Conservation (phyloP, 2,329 filamentous ascomycete species). For the Pseudogymnoascus sp. region DNA sequence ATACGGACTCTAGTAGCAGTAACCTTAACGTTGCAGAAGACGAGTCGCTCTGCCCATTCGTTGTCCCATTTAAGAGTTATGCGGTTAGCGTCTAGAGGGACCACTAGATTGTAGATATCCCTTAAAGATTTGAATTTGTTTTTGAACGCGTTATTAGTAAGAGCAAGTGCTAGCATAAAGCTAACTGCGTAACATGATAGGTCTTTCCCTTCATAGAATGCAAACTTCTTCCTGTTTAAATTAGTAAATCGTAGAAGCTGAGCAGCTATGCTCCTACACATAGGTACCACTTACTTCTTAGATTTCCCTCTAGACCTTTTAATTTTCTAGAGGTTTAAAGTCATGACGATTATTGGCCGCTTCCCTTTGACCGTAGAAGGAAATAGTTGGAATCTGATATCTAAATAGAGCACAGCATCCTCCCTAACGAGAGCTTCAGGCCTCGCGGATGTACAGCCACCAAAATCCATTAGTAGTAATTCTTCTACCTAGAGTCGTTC, state of each 20-base stretch:
- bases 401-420: slow-evolving; percentile 18
- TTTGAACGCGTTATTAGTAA: slow-evolving; percentile 21
- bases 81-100: slow-evolving; percentile 16
- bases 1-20: slow-evolving; percentile 15
- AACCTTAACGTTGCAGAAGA: slow-evolving; percentile 21
- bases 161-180: slow-evolving; percentile 20
- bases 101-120: slow-evolving; percentile 21
- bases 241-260: slow-evolving; percentile 10
- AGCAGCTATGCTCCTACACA: not conserved
- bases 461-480: slow-evolving; percentile 17
- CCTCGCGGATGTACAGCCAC: slow-evolving; percentile 20
- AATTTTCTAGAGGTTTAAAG: slow-evolving; percentile 21
- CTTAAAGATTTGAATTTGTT: slow-evolving; percentile 18
- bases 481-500: slow-evolving; percentile 21
- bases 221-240: slow-evolving; percentile 19
- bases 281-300: slow-evolving; percentile 14
- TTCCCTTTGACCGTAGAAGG: slow-evolving; percentile 14
- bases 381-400: slow-evolving; percentile 24
- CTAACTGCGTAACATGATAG: slow-evolving; percentile 18
- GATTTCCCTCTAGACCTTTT: slow-evolving; percentile 21
- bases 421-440: slow-evolving; percentile 21
- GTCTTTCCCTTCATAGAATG: slow-evolving; percentile 20
- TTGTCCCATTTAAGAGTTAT: slow-evolving; percentile 20
- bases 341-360: slow-evolving; percentile 17
- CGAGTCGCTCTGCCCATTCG: slow-evolving; percentile 16